Evolutionary conservation across 345 rosid species (phyloP), one percentile per base, ranked within the genome.

Genomic region (Sapria himalayana): DNA sequence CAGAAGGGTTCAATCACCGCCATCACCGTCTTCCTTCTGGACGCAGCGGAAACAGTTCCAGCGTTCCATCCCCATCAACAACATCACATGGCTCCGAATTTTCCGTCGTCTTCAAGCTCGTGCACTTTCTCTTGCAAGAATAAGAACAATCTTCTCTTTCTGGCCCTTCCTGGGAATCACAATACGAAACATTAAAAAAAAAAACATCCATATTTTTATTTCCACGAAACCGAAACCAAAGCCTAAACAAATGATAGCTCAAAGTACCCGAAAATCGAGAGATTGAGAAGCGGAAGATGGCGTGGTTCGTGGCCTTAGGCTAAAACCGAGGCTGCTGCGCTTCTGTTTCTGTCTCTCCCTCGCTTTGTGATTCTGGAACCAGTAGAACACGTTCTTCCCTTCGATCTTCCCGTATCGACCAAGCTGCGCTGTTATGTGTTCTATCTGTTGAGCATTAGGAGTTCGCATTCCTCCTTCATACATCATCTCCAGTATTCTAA

Each of bases 291-390:
- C 37, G 37, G 56, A 12, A 23, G 62, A 36, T 13, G 63, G 19
- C 21, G 70, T 55, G 33, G 60, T 65, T 56, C 56, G 46, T 7
- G 74, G 59, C 59, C 55, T 59, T 40, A 68, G 82, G 42, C 45
- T 56, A 39, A 77, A 49, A 41, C 72, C 72, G 24, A 75, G 73
- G 33, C 66, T 70, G 64, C 55, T 76, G 41, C 94, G 81, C 60
- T 86, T 86, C 60, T 72, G 91, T 60, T 89, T 89, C 46, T 89
- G 98, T 45, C 95, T 72, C 75, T 82, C 98, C 2, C 95, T 85
- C 2, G 98, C 98, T 74, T 89, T 89, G 68, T 77, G 93, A 67
- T 89, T 89, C 34, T 89, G 98, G 56, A 89, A 89, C 98, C 98
- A 89, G 54, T 89, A 89, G 46, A 89, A 89, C 20, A 89, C 94